These are phyloP conservation scores for Zelopaecilomyces penicillatus DNA, from an alignment of 2,329 filamentous ascomycete species.

Conservation along the genomic window DNA sequence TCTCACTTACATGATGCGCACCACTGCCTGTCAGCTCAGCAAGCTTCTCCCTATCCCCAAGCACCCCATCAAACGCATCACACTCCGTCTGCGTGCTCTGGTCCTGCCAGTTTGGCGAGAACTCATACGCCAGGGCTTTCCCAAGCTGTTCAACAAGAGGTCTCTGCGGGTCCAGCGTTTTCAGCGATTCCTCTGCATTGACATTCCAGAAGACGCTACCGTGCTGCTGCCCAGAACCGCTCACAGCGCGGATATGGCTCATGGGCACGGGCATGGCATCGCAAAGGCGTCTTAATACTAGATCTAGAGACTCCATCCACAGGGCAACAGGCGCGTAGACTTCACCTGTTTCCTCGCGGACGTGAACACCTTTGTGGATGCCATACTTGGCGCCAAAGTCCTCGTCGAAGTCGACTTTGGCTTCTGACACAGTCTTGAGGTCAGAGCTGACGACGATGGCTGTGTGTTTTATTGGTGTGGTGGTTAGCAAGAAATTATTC, in stretches of 20 bases:
- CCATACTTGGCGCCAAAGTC: slow-evolving; percentile 67
- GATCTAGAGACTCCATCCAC: slow-evolving; percentile 89
- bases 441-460: slow-evolving; percentile 77
- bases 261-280: slow-evolving; percentile 58
- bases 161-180: slow-evolving; percentile 48
- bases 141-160: slow-evolving; percentile 65
- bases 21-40: slow-evolving; percentile 81
- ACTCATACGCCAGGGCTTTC: slow-evolving; percentile 70
- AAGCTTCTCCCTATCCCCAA: slow-evolving; percentile 60
- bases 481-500: background rate
- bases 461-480: slow-evolving; percentile 24
- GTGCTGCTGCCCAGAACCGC: slow-evolving; percentile 93
- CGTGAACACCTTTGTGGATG: slow-evolving; percentile 79
- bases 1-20: slow-evolving; percentile 74
- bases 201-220: slow-evolving; percentile 90
- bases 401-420: slow-evolving; percentile 91
- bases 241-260: slow-evolving; percentile 67
- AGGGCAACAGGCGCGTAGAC: slow-evolving; percentile 88
- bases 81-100: slow-evolving; percentile 89
- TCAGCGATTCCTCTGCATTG: slow-evolving; percentile 58
- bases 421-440: slow-evolving; percentile 71
- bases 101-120: slow-evolving; percentile 96
- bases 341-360: slow-evolving; percentile 73
- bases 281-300: slow-evolving; percentile 67
- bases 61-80: slow-evolving; percentile 69